Base-by-base conservation (phyloP, 148 eudicot species). In the Silene latifolia region DNA sequence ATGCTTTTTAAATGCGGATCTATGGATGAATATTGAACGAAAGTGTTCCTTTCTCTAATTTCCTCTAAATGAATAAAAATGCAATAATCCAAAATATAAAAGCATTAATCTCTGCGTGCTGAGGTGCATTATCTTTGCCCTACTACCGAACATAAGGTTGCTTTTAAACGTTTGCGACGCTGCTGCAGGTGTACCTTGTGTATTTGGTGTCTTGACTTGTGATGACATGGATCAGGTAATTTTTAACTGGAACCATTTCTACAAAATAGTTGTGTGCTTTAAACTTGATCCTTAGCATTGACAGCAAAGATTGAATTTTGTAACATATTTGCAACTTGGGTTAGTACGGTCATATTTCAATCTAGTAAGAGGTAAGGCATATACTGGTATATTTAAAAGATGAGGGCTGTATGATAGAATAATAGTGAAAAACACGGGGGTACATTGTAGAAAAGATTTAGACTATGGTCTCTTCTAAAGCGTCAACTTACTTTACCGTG, bases 171-270 rank as follows among this genome's bases (percentile, higher is more conserved):
- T 39, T 39, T 39, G 42, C 3, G 44, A 39, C 9, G 54, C 42
- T 64, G 63, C 82, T 83, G 81, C 89, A 92, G 99, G 94, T 79
- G 91, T 89, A 72, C 99, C 99, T 73, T 95, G 99, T 88, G 79
- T 95, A 78, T 95, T 95, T 83, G 97, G 94, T 67, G 97, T 95
- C 72, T 81, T 95, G 85, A 95, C 99, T 62, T 89, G 94, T 72
- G 99, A 95, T 51, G 76, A 90, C 85, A 92, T 92, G 94, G 99
- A 95, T 18, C 99, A 95, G 99, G 99, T 95, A 81, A 81, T 23
- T 0, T 48, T 58, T n/a, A 73, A 21, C 44, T 54, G 44, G 58
- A 64, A 2, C 47, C 24, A 19, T 12, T 42, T 4, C n/a, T 67
- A 44, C 14, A 19, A 67, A 69, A n/a, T 48, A 25, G 3, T 61